A percentile compares a stretch with the other conserved stretches of the same genome.
phyloP scores from a whole-genome alignment of 2,329 filamentous ascomycete species.

The Exophiala aquamarina region DNA sequence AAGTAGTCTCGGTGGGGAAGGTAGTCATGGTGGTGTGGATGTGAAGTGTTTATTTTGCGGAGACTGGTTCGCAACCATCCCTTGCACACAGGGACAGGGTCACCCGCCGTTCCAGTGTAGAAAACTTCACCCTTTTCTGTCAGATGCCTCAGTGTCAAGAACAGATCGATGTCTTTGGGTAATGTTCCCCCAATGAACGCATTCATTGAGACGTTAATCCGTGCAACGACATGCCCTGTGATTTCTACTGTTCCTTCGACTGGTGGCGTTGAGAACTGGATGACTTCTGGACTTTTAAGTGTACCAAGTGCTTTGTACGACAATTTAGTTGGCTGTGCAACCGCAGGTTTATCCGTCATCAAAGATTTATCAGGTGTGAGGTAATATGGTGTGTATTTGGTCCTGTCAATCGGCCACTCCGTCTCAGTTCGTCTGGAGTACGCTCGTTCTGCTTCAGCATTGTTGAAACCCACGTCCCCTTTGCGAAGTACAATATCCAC shows the following conservation, averaged over 20 bases:
- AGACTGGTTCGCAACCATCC: slow-evolving; percentile 55
- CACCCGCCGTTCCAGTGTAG: slow-evolving; percentile 57
- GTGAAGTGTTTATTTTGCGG: slow-evolving; percentile 47
- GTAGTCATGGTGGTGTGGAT: slow-evolving; percentile 46
- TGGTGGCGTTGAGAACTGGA: slow-evolving; percentile 58
- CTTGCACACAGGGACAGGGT: slow-evolving; percentile 54
- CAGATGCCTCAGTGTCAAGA: slow-evolving; percentile 56
- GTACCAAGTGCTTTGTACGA: slow-evolving; percentile 62
- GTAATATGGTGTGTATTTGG: slow-evolving; percentile 62
- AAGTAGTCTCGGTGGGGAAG: slow-evolving; percentile 53
- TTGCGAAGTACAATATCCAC: slow-evolving; percentile 64
- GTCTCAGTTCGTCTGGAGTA: slow-evolving; percentile 58
- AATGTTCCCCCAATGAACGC: slow-evolving; percentile 42
- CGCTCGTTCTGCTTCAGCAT: slow-evolving; percentile 58
- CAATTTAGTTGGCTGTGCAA: slow-evolving; percentile 41
- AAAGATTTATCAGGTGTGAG: slow-evolving; percentile 52
- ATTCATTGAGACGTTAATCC: slow-evolving; percentile 60
- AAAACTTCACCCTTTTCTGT: slow-evolving; percentile 50
- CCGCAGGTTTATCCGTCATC: slow-evolving; percentile 32
- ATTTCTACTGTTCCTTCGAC: slow-evolving; percentile 67
- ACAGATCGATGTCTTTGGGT: slow-evolving; percentile 53
- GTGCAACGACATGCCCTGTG: slow-evolving; percentile 66
- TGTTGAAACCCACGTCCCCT: slow-evolving; percentile 66
- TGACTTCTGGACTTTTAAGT: slow-evolving; percentile 51
- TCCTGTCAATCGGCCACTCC: slow-evolving; percentile 67